Evolutionary conservation across 495 filamentous ascomycete species (phyloP).

Genomic region (Hypoxylon crocopeplum): DNA sequence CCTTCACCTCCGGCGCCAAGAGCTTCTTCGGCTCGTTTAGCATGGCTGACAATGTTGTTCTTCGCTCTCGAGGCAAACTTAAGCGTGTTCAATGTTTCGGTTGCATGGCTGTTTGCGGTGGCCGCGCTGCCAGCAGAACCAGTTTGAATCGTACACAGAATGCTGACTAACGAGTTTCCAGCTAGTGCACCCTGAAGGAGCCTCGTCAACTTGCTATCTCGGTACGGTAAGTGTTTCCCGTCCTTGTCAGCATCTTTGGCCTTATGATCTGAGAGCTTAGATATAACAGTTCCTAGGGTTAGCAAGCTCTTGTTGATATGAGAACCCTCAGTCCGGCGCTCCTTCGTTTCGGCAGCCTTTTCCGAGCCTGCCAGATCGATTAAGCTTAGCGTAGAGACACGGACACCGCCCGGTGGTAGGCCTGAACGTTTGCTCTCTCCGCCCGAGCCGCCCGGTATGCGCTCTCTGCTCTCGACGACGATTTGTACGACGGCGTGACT

Average conservation of each 20-base stretch:
- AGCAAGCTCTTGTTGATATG: constrained; percentile 98
- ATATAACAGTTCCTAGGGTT: constrained; percentile 94
- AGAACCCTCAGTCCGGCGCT: constrained; percentile 90
- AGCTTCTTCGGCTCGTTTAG: constrained; percentile 92
- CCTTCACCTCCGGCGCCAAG: constrained; percentile 77
- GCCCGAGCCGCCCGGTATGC: constrained; percentile 61
- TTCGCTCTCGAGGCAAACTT: constrained; percentile 97
- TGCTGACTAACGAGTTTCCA: constrained; percentile 92
- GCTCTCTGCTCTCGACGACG: constrained; percentile 94
- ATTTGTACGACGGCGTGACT: constrained; percentile 99
- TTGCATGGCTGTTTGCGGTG: constrained; percentile 70
- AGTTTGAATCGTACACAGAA: constrained; percentile 92
- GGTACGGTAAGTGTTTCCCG: constrained; percentile 89
- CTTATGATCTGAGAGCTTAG: constrained; percentile 79
- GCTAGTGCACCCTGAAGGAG: constrained; percentile 92
- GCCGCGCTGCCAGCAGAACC: constrained; percentile 69
- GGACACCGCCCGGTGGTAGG: constrained; percentile 85
- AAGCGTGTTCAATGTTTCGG: constrained; percentile 91
- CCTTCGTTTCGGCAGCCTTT: constrained; percentile 92
- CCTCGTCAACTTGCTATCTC: constrained; percentile 95
- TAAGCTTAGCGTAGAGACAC: constrained; percentile 91
- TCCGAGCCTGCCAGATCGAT: constrained; percentile 98
- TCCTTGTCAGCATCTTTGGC: constrained; percentile 77
- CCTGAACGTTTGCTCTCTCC: constrained; percentile 75
- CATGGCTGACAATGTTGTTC: constrained; percentile 97